Evolutionary conservation across 345 rosid genomes (phyloP), one percentile per base, ranked within the genome.

Genomic region (Carallia brachiata): DNA sequence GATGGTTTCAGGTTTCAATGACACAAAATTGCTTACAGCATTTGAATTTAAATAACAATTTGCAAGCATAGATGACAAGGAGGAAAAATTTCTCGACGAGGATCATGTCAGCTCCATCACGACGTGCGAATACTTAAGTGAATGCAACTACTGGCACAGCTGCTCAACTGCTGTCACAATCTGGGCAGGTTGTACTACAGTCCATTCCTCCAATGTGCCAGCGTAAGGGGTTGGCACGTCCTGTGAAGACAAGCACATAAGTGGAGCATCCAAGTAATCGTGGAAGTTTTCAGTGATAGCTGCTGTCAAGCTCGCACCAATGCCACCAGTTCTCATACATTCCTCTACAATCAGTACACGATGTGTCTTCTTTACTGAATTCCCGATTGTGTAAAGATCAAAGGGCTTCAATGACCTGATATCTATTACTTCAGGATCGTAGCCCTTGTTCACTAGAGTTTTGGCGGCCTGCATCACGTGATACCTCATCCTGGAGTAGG

Each of bases 391-490:
- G 86, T 91, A 39, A 27, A 94, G 96, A 70, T 94, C 98, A 56
- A 94, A 94, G 0, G 98, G 98, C 68, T 94, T 94, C 76, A 94
- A 70, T 8, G 98, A 91, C 82, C 98, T 87, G 75, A 91, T 91
- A 68, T 91, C 98, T 61, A 94, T 89, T 44, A 94, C 96, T 78
- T 94, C 98, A 0, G 98, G 98, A 72, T 91, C 98, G 52, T 88
- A 91, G 54, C 98, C 98, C 79, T 90, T 94, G 87, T 90, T 91
- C 70, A 94, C 97, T 71, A 91, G 71, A 10, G 95, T 91, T 77
- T 91, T 94, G 1, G 96, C 97, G 34, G 98, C 97, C 81, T 94
- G 97, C 98, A 94, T 91, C 75, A 89, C 98, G 67, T 94, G 97
- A 81, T 94, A 90, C 81, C 98, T 88, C 98, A 94, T 94, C 70